phyloP scores from a whole-genome alignment of 2,329 filamentous ascomycete genomes.

The Colletotrichum abscissum region DNA sequence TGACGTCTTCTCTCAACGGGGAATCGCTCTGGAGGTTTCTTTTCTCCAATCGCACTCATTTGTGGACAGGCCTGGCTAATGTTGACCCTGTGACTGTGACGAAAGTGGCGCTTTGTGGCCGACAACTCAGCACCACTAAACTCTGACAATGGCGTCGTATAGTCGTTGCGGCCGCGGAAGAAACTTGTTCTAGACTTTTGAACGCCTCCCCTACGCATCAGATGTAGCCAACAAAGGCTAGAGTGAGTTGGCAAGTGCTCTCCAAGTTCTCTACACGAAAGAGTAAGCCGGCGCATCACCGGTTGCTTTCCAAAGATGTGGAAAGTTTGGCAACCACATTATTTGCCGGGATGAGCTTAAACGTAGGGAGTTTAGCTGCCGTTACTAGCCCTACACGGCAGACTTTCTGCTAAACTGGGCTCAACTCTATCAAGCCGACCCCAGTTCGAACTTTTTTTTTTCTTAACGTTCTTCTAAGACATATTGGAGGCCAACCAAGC shows the following conservation, averaged over 20 bases:
- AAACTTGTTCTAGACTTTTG: not conserved
- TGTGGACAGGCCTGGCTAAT: not conserved
- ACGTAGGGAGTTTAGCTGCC: not conserved
- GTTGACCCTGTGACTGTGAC: not conserved
- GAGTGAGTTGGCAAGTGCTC: too few species aligned
- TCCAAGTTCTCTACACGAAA: not conserved
- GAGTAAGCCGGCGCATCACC: not conserved
- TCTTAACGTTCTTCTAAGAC: not conserved
- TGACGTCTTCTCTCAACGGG: too few species aligned
- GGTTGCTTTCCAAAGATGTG: not conserved
- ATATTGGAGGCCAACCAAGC: not conserved
- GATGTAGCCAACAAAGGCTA: too few species aligned
- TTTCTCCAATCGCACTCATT: not conserved
- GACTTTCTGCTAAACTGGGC: not conserved
- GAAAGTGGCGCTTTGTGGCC: not conserved
- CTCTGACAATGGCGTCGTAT: not conserved
- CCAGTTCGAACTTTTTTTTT: not conserved
- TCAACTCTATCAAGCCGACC: not conserved
- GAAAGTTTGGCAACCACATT: not conserved
- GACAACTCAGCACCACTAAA: not conserved
- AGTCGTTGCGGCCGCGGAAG: not conserved
- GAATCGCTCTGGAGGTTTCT: not conserved
- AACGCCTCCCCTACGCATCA: too few species aligned
- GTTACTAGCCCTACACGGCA: not conserved
- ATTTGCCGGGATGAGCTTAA: not conserved